Base-by-base conservation (phyloP, 176 grass and related monocot species). In the Poa annua region DNA sequence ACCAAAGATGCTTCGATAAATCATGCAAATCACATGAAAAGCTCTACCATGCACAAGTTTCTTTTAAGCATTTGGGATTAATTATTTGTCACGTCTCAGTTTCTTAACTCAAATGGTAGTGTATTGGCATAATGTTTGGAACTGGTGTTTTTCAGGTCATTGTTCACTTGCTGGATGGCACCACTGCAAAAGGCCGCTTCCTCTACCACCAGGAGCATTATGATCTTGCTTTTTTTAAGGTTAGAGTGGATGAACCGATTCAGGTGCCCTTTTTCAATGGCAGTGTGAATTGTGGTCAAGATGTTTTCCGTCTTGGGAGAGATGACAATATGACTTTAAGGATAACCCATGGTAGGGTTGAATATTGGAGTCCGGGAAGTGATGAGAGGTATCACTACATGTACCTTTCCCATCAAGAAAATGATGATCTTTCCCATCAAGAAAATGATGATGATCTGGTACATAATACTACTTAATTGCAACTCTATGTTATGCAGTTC, bases 171-270 rank as follows among this genome's bases (percentile, higher is more conserved):
- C 14, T 71, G 7, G 79, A 71, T 29, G 21, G 22, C 14, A 71
- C 50, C 0, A 56, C 8, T 71, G 21, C 24, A 48, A 5, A 42
- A 9, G 34, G 34, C 35, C 7, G 10, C 13, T 16, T 71, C 8
- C 34, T 71, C 1, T 81, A 82, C 52, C 36, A 11, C 15, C 79
- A 81, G 34, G 36, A 81, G 49, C 49, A 81, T 56, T 81, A 81
- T 32, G 38, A 70, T 25, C 35, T 81, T 66, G 64, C 64, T 41
- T 17, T 81, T 13, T 69, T 54, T 10, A 16, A 21, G 20, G 35
- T 36, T 35, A 17, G 14, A 81, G 22, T 81, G 64, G 21, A 69
- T 15, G 2, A 2, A 7, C 11, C 32, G 11, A 13, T 54, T 39
- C 47, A 54, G 11, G 1, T 69, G 26, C 33, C 33, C 21, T 41